Evolutionary conservation across 306 rosid species (phyloP), one percentile per base, ranked within the genome.

Genomic region (Ceratonia siliqua): DNA sequence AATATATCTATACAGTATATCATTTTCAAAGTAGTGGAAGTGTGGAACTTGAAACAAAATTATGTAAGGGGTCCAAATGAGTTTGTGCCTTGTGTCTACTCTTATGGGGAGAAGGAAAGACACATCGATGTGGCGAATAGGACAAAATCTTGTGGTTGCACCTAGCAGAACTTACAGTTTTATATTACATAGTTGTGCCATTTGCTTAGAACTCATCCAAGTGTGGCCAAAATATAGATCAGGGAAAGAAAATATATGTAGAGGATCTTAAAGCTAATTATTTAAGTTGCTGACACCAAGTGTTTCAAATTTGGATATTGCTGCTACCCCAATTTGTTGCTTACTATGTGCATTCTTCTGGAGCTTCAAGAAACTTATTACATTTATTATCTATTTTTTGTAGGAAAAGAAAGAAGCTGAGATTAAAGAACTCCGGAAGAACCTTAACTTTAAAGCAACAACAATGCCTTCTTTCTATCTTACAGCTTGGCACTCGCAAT

Each of bases 391-490:
- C 46, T 74, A 48, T 70, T 77, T 62, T 21, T 62, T 75, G 77
- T 79, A 89, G 97, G 90, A 81, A 54, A 86, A 85, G 84, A 78
- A 70, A 32, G 87, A 89, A 64, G 89, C 96, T 73, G 95, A 89
- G 71, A 83, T 87, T 36, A 89, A 72, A 68, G 79, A 81, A 76
- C 59, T 89, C 41, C 81, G 88, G 64, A 89, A 76, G 82, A 88
- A 80, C 79, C 91, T 92, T 42, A 86, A 85, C 82, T 86, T 92
- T 64, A 92, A 90, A 82, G 94, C 93, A 53, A 87, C 87, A 1
- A 90, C 96, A 35, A 85, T 87, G 87, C 93, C 93, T 66, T 87
- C 95, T 36, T 89, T 88, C 77, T 87, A 87, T 58, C 81, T 63
- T 20, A 53, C 76, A 70, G 48, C 87, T 61, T 62, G 15, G 5